Percentiles rank a stretch among this genome's conserved stretches.
Conservation (phyloP, 225 moss, liverwort and hornwort species). For the Takakia lepidozioides region DNA sequence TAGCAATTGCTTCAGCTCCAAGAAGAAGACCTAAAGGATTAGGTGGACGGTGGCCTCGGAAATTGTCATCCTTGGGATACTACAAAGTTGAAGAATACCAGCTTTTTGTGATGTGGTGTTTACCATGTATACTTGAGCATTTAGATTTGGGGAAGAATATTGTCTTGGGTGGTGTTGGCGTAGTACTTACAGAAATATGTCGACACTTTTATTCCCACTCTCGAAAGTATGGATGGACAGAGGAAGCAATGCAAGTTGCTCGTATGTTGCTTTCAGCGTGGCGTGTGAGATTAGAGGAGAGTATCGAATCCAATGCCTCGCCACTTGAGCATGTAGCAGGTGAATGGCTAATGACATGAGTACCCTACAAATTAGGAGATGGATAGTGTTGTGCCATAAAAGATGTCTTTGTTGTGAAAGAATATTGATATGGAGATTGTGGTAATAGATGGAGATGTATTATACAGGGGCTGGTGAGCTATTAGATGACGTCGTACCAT, state of each 20-base stretch:
- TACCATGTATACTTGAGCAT: not conserved
- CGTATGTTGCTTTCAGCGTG: not conserved
- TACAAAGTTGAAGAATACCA: constrained; percentile 1
- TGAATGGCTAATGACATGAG: not conserved
- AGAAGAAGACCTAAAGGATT: not conserved
- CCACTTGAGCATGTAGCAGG: not conserved
- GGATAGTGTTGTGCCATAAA: not conserved
- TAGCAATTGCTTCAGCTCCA: not conserved
- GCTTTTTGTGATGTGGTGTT: not conserved
- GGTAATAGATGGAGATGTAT: too few species aligned
- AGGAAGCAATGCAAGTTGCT: not conserved
- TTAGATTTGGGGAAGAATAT: not conserved
- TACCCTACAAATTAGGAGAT: not conserved
- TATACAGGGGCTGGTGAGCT: too few species aligned
- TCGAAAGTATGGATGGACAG: not conserved
- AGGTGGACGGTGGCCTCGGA: not conserved
- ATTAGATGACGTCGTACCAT: too few species aligned
- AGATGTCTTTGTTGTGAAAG: too few species aligned
- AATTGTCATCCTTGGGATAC: not conserved
- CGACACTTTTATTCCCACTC: not conserved
- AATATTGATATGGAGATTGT: too few species aligned
- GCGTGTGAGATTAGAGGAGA: not conserved
- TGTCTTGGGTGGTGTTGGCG: not conserved
- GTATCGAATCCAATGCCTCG: not conserved
- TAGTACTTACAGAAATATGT: not conserved